Evolutionary conservation across 495 filamentous ascomycete genomes (phyloP).

Genomic region (Aspergillus sclerotioniger): DNA sequence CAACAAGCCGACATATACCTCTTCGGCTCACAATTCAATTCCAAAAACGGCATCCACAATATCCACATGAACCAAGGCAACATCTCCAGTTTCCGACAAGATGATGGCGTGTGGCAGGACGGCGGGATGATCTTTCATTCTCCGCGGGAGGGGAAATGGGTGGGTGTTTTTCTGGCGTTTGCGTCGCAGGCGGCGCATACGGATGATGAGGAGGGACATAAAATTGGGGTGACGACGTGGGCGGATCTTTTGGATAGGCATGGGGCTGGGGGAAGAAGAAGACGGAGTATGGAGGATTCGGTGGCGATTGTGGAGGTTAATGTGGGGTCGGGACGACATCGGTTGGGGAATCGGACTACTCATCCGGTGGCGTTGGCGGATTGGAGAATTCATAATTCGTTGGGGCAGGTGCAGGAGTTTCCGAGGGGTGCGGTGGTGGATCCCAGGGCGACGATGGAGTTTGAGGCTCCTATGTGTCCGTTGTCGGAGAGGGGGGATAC

Average conservation of each 20-base stretch:
- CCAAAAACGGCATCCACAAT: conserved; percentile 33
- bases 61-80: conserved; percentile 44
- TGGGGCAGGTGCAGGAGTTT: conserved; percentile 12
- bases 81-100: conserved; percentile 14
- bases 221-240: neutral
- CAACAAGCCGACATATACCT: conserved; percentile 28
- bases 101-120: conserved; percentile 36
- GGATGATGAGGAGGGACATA: conserved; percentile 16
- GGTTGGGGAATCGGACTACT: conserved; percentile 17
- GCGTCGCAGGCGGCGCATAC: conserved; percentile 24
- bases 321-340: neutral
- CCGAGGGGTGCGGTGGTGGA: conserved; percentile 10
- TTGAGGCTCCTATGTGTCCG: conserved; percentile 9
- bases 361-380: conserved; percentile 10
- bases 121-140: conserved; percentile 32
- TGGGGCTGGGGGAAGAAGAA: neutral
- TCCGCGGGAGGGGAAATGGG: conserved; percentile 24
- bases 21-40: conserved; percentile 23
- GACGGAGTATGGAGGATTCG: neutral
- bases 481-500: conserved; percentile 16
- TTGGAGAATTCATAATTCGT: conserved; percentile 20
- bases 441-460: neutral
- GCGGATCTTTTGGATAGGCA: neutral
- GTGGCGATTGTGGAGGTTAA: conserved; percentile 1
- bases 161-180: conserved; percentile 33